Base-by-base conservation (phyloP, 176 grass and related monocot species). In the Oryza brachyantha region DNA sequence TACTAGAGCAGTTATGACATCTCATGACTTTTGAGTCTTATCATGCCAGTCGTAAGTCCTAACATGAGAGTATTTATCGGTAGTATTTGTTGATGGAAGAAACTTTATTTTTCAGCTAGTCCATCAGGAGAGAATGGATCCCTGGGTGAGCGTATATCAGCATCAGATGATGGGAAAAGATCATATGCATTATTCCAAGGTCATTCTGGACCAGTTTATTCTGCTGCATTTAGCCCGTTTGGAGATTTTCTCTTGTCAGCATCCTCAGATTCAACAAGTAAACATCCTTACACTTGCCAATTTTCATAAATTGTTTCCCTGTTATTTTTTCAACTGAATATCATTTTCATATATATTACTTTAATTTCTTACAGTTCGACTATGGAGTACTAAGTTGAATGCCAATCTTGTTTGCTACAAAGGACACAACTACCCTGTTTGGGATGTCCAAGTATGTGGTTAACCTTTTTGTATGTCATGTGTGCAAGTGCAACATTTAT, bases 371-470 rank as follows among this genome's bases (percentile, higher is more conserved):
- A 34, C 85, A 98, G 92, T 98, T 91, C 86, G 96, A 87, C 64
- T 98, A 70, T 98, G 96, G 96, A 92, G 92, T 66, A 94, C 90
- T 68, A 94, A 92, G 66, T 66, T 98, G 78, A 98, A 98, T 11
- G 90, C 90, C 38, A 98, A 94, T 82, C 90, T 98, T 77, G 96
- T 94, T 46, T 93, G 96, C 80, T 98, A 93, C 75, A 98, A 98
- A 84, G 92, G 96, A 75, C 96, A 98, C 77, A 98, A 98, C 79
- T 94, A 92, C 65, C 96, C 96, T 13, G 92, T 98, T 60, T 98
- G 96, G 96, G 96, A 98, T 85, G 92, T 84, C 39, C 92, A 98
- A 90, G 94, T 97, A 93, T 73, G 84, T 50, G 66, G 81, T 67
- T 61, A 74, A 76, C 24, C 60, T 14, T 16, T 37, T 32, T 52